phyloP scores from a whole-genome alignment of 2,329 filamentous ascomycete genomes.

The Aureobasidium melanogenum region DNA sequence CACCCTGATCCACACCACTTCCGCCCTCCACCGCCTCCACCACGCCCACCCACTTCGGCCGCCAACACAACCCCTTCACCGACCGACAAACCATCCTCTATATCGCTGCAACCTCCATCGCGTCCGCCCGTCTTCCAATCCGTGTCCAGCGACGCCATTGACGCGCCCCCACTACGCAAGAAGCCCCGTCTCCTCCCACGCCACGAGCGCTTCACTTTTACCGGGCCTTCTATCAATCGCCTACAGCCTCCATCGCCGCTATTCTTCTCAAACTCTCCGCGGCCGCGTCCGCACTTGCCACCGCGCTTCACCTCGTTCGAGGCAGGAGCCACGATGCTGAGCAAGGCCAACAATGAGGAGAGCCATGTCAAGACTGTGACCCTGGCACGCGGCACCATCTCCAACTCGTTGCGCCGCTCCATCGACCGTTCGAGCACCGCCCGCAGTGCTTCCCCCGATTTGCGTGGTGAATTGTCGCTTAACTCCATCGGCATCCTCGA shows the following conservation, averaged over 20 bases:
- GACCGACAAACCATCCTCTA: background rate
- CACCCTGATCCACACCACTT: constrained; percentile 8
- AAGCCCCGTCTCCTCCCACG: constrained; percentile 16
- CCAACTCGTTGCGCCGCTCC: constrained; percentile 29
- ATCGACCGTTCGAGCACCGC: constrained; percentile 48
- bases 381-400: constrained; percentile 39
- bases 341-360: constrained; percentile 42
- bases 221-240: constrained; percentile 14
- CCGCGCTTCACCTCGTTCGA: constrained; percentile 49
- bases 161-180: constrained; percentile 13
- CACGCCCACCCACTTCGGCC: background rate
- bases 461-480: constrained; percentile 46
- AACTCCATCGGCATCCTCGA: constrained; percentile 60
- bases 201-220: constrained; percentile 17
- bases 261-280: constrained; percentile 42
- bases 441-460: constrained; percentile 43
- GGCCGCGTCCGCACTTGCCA: constrained; percentile 36
- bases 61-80: background rate
- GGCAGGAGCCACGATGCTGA: constrained; percentile 50
- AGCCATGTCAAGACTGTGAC: constrained; percentile 43
- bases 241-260: constrained; percentile 39
- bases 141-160: constrained; percentile 1
- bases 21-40: background rate
- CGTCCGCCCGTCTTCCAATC: background rate
- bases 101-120: background rate